A percentile compares a stretch with the other conserved stretches of the same genome.
Conservation (phyloP, 1,284 basidiomycete species). For the Inonotus obliquus region DNA sequence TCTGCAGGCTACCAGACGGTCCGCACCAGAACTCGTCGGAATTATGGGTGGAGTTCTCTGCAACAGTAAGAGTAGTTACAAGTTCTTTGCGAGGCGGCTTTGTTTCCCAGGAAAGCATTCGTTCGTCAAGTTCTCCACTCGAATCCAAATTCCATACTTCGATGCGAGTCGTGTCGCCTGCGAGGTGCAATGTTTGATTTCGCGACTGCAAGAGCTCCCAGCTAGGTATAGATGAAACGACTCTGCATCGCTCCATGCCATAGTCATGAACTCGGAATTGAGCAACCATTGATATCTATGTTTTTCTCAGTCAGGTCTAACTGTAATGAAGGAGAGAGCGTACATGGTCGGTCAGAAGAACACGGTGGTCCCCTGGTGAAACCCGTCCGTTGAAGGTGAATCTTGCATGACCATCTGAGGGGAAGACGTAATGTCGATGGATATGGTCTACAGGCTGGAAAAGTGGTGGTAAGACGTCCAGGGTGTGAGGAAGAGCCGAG, state of each 20-base stretch:
- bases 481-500: conserved; percentile 11
- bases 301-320: background rate
- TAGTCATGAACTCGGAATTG: conserved; percentile 19
- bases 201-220: conserved; percentile 9
- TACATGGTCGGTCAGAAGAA: conserved; percentile 17
- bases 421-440: conserved; percentile 14
- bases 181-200: conserved; percentile 15
- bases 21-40: conserved; percentile 19
- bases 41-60: conserved; percentile 13
- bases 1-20: conserved; percentile 14
- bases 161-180: conserved; percentile 13
- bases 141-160: conserved; percentile 16
- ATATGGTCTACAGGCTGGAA: conserved; percentile 17
- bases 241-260: conserved; percentile 17
- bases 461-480: conserved; percentile 16
- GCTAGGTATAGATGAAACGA: conserved; percentile 15
- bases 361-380: conserved; percentile 17
- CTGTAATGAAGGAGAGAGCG: background rate
- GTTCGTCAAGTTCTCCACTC: conserved; percentile 8
- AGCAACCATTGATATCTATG: conserved; percentile 17
- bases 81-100: conserved; percentile 10
- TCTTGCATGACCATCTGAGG: conserved; percentile 14
- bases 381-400: conserved; percentile 18
- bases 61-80: background rate
- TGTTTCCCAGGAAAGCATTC: conserved; percentile 12